Conservation (phyloP, 768 basidiomycete genomes). For the Amanita fuliginea region DNA sequence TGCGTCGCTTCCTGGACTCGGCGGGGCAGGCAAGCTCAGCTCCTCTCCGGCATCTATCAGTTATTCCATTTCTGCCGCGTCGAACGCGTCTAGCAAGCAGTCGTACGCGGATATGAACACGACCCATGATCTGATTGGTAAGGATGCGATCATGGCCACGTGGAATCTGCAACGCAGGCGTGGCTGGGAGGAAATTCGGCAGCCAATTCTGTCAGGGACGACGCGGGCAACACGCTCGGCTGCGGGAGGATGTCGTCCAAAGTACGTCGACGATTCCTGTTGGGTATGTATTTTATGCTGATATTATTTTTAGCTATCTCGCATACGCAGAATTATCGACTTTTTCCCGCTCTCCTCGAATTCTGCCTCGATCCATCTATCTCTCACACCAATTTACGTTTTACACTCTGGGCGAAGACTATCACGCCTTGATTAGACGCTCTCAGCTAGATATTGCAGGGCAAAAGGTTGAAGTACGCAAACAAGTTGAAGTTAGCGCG, state of each 20-base stretch:
- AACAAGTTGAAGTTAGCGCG: constrained; percentile 57
- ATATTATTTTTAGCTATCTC: constrained; percentile 38
- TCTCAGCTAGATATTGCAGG: constrained; percentile 50
- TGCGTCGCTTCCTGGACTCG: constrained; percentile 48
- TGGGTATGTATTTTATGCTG: constrained; percentile 5
- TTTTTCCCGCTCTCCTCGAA: constrained; percentile 39
- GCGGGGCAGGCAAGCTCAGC: constrained; percentile 29
- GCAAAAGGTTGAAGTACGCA: constrained; percentile 56
- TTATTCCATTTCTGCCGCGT: not conserved
- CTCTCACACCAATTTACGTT: constrained; percentile 82
- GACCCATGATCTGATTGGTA: constrained; percentile 24
- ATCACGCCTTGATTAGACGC: constrained; percentile 64
- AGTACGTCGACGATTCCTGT: not conserved
- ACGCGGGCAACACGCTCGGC: not conserved
- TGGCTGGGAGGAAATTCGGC: constrained; percentile 45
- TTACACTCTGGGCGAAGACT: constrained; percentile 62
- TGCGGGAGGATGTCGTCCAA: not conserved
- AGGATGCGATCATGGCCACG: constrained; percentile 39
- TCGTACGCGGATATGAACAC: constrained; percentile 12
- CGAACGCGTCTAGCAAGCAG: constrained; percentile 1
- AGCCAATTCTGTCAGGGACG: constrained; percentile 10
- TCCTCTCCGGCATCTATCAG: not conserved
- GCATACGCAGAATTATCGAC: constrained; percentile 80
- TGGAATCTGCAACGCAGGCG: constrained; percentile 49
- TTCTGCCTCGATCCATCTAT: constrained; percentile 71